Evolutionary conservation across 169 alveolate genomes (phyloP).

Genomic region (Plasmodium coatneyi): DNA sequence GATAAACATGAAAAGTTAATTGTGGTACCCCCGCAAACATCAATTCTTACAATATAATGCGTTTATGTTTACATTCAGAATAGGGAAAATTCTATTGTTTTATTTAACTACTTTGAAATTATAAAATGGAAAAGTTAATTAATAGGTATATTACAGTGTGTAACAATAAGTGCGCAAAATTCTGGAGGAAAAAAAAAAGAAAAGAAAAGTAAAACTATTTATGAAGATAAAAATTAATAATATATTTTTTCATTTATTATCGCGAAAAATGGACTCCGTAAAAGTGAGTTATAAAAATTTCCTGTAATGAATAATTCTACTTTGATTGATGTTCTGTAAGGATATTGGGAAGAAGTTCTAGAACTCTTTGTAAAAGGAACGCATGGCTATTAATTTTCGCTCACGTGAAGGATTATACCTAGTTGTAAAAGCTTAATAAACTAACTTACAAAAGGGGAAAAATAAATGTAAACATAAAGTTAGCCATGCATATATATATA

Average conservation of each 20-base stretch:
- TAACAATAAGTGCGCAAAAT: neutral
- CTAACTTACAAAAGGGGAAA: neutral
- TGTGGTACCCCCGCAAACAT: neutral
- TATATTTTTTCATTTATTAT: neutral
- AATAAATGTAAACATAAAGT: neutral
- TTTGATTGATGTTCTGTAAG: neutral
- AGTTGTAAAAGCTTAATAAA: neutral
- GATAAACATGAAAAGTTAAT: neutral
- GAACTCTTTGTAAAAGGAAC: neutral
- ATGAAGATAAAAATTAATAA: neutral
- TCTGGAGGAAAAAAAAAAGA: constrained; percentile 11
- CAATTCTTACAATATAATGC: neutral
- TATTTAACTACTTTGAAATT: neutral
- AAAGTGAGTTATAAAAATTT: neutral
- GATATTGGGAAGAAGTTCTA: neutral
- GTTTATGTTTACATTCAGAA: neutral
- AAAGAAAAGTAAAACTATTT: neutral
- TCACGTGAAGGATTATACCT: neutral
- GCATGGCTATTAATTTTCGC: neutral
- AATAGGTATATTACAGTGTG: neutral
- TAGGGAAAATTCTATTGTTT: neutral
- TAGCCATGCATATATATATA: neutral
- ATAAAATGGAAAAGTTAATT: neutral
- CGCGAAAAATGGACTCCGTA: neutral
- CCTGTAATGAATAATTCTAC: neutral